Evolutionary conservation across 805 yeast genomes (phyloP).

Genomic region (Suhomyces xylopsoci): DNA sequence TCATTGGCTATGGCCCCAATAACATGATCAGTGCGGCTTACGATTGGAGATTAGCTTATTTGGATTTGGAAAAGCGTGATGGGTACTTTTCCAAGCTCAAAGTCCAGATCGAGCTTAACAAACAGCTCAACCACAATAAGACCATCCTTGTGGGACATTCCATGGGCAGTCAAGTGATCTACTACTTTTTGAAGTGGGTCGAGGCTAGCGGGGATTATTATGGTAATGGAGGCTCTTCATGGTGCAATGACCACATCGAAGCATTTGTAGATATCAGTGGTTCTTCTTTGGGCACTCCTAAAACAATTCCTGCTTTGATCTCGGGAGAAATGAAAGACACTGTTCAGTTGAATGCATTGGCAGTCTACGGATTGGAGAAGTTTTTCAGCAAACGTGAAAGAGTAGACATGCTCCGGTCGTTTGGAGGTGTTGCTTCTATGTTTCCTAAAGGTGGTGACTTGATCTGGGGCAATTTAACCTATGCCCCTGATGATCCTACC

Average conservation of each 20-base stretch:
- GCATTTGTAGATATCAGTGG: conserved; percentile 88
- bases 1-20: conserved; percentile 88
- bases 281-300: conserved; percentile 89
- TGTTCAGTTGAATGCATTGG: conserved; percentile 86
- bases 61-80: conserved; percentile 86
- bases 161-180: conserved; percentile 91
- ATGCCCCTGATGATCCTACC: conserved; percentile 70
- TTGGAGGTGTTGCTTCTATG: conserved; percentile 96
- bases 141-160: conserved; percentile 85
- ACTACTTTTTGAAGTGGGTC: conserved; percentile 92
- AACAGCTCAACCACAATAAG: conserved; percentile 56
- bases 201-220: conserved; percentile 78
- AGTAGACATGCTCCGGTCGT: conserved; percentile 76
- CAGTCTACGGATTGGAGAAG: conserved; percentile 91
- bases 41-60: conserved; percentile 92
- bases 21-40: conserved; percentile 89
- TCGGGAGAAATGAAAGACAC: conserved; percentile 99
- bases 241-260: conserved; percentile 86
- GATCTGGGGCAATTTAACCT: conserved; percentile 75
- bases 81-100: conserved; percentile 79
- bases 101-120: conserved; percentile 62
- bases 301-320: conserved; percentile 84
- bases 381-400: conserved; percentile 89
- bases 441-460: conserved; percentile 90
- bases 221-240: conserved; percentile 87